Conservation (phyloP, 75 land plant genomes). For the Pinus albicaulis region DNA sequence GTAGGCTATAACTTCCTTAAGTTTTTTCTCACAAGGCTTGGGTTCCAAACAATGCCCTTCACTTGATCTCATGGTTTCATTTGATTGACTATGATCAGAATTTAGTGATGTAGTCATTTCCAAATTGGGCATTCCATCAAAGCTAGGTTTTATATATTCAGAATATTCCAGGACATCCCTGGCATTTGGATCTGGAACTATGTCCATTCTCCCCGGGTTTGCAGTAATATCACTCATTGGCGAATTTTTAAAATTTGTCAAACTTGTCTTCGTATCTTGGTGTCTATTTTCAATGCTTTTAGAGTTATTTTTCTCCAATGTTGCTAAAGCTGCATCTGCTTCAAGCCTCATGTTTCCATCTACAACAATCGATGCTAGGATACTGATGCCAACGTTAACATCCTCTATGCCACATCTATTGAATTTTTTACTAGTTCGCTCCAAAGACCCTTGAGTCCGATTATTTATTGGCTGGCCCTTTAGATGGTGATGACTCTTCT, state of each 20-base stretch:
- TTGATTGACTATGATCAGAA: background rate
- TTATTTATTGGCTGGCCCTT: background rate
- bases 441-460: background rate
- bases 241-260: conserved; percentile 3
- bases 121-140: background rate
- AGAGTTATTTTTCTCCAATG: background rate
- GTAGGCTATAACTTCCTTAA: background rate
- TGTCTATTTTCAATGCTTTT: conserved; percentile 2
- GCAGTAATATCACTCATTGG: conserved; percentile 5
- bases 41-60: background rate
- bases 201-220: background rate
- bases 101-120: background rate
- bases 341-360: conserved; percentile 16
- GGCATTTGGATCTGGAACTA: background rate
- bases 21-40: background rate
- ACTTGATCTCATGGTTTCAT: background rate
- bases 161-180: background rate
- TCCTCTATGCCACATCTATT: conserved; percentile 5
- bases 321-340: background rate
- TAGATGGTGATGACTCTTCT: background rate
- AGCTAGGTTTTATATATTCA: background rate
- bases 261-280: background rate
- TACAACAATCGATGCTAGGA: conserved; percentile 20
- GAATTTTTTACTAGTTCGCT: background rate
- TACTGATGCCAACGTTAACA: conserved; percentile 16